Evolutionary conservation across 257 asterid genomes (phyloP), one percentile per base, ranked within the genome.

Genomic region (Gardenia jasminoides): DNA sequence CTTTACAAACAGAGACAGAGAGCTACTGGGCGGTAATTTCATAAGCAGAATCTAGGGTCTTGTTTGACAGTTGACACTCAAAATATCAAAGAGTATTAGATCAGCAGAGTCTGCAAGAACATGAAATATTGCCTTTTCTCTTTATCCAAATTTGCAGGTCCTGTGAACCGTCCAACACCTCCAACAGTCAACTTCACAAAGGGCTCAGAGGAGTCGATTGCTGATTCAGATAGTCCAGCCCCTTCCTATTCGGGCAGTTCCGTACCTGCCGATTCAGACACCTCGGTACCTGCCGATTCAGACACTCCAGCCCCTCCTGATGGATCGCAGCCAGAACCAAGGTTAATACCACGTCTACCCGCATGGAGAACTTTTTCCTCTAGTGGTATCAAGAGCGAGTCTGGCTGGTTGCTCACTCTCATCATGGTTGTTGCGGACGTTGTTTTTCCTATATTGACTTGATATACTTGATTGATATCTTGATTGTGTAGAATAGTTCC

Each of bases 151-250:
- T 75, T 82, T 75, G 76, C 88, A 88, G 93, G 81, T 78, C 80
- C 80, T 67, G 66, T 16, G 54, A 79, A 80, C 80, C 87, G 85
- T 54, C 84, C 88, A 48, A 28, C 52, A 31, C 87, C 87, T 61
- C 84, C 88, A 52, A 20, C 52, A 26, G 74, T 28, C 43, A 77
- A 80, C 65, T 62, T 76, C 41, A 44, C 48, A 44, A 8, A 44
- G 8, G 67, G 26, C 67, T n/a, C 28, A 31, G 70, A 68, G 36
- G 81, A 68, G 74, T 61, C 52, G 13, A 41, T 19, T 41, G 79
- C 56, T 15, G 59, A 47, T 68, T 46, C 80, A 8, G 71, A 31
- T 56, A 75, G 17, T 75, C 12, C 69, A 28, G 39, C 41, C 30
- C 33, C 75, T 7, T 9, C 80, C 19, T 31, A 47, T 44, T 41